These are phyloP conservation scores for Wickerhamomyces mucosus DNA, from an alignment of 805 yeast genomes.

Conservation along the genomic window DNA sequence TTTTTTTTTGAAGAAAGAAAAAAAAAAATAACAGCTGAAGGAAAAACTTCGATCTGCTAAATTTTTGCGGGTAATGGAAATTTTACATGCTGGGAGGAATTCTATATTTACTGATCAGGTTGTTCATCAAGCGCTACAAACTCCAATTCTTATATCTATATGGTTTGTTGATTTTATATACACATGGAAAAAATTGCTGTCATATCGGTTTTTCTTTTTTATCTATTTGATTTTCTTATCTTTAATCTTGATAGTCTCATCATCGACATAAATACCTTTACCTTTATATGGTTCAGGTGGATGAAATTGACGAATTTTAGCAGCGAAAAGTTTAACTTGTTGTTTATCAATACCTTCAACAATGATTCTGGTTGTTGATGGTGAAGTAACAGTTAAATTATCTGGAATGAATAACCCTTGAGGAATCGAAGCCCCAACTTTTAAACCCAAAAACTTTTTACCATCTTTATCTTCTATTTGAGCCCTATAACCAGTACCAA, in stretches of 20 bases:
- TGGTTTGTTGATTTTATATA: no score
- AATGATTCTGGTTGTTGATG: constrained; percentile 77
- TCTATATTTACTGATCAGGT: no score
- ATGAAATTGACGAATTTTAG: constrained; percentile 72
- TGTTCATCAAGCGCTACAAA: no score
- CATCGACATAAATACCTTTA: constrained; percentile 89
- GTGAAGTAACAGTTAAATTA: constrained; percentile 64
- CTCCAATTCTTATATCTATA: no score
- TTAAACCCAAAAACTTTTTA: constrained; percentile 53
- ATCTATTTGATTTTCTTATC: constrained; percentile 83
- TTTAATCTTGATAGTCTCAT: constrained; percentile 84
- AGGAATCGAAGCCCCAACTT: constrained; percentile 80
- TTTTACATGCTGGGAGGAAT: no score
- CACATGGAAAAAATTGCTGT: no score
- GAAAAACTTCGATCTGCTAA: no score
- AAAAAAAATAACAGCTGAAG: no score
- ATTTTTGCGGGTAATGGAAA: no score
- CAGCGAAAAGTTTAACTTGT: constrained; percentile 81
- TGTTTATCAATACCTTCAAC: constrained; percentile 86
- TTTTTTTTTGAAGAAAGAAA: no score
- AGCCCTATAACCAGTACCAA: constrained; percentile 97
- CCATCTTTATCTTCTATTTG: constrained; percentile 48
- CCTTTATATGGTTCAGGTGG: constrained; percentile 99
- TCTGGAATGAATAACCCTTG: constrained; percentile 72
- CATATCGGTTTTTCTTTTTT: no score